Conservation (phyloP, 805 yeast genomes). For the Candida mattraensis region DNA sequence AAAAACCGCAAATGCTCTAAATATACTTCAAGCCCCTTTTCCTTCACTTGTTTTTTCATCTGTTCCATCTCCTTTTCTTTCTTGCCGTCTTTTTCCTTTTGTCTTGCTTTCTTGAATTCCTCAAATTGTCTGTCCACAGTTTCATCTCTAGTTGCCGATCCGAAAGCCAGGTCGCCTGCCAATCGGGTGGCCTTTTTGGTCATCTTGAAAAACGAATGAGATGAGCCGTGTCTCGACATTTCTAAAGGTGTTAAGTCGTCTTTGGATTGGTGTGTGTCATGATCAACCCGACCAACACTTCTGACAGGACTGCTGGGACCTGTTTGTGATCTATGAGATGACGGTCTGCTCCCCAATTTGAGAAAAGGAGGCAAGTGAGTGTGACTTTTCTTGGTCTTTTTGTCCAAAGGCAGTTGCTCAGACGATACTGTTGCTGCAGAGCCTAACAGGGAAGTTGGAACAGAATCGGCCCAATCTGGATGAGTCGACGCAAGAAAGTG, state of each 20-base stretch:
- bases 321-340: too few species aligned
- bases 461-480: too few species aligned
- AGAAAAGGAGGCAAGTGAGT: too few species aligned
- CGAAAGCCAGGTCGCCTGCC: slow-evolving; percentile 35
- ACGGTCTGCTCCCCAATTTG: too few species aligned
- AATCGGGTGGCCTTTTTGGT: slow-evolving; percentile 30
- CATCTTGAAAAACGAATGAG: slow-evolving; percentile 20
- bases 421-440: too few species aligned
- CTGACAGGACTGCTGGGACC: too few species aligned
- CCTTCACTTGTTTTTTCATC: slow-evolving; percentile 17
- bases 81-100: slow-evolving; percentile 13
- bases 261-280: slow-evolving; percentile 3
- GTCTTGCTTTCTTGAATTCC: slow-evolving; percentile 14
- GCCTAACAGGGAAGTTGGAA: too few species aligned
- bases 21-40: slow-evolving; percentile 25
- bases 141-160: slow-evolving; percentile 18
- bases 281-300: too few species aligned
- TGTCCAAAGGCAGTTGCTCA: too few species aligned
- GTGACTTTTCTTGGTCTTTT: too few species aligned
- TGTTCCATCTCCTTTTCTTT: slow-evolving; percentile 14
- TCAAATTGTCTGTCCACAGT: slow-evolving; percentile 16
- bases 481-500: too few species aligned
- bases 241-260: slow-evolving; percentile 5
- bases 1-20: slow-evolving; percentile 33
- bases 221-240: slow-evolving; percentile 16